These are phyloP conservation scores for Theobroma cacao DNA, from an alignment of 345 rosid species.

Conservation along the genomic window DNA sequence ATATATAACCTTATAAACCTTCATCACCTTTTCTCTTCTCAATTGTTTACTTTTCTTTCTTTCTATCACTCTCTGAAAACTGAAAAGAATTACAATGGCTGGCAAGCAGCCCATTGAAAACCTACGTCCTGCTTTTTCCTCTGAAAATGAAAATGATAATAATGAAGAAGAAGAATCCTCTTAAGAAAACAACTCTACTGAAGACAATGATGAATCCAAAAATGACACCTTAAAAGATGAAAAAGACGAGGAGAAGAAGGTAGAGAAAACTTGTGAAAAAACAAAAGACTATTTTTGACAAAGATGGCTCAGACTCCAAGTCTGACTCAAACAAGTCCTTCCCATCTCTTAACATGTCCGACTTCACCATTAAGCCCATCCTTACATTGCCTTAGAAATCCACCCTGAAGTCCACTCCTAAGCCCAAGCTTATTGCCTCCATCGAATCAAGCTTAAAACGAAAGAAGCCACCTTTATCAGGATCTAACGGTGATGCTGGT, in stretches of 20 bases:
- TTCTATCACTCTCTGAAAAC: not conserved
- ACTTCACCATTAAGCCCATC: constrained; percentile 31
- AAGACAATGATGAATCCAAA: not conserved
- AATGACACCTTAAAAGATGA: constrained; percentile 19
- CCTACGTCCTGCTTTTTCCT: constrained; percentile 33
- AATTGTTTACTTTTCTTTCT: not conserved
- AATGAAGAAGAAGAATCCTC: not conserved
- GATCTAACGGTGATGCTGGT: constrained; percentile 13
- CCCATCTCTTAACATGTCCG: constrained; percentile 23
- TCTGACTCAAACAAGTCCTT: constrained; percentile 31
- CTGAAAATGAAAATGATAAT: constrained; percentile 20
- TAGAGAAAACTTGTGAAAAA: constrained; percentile 6
- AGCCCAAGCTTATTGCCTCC: not conserved
- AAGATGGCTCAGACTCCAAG: constrained; percentile 23
- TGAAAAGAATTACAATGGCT: constrained; percentile 27
- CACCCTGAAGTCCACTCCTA: not conserved
- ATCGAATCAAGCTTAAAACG: not conserved
- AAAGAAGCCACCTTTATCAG: constrained; percentile 11
- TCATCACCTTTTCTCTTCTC: not conserved
- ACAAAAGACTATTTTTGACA: not conserved
- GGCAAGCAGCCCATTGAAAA: constrained; percentile 23
- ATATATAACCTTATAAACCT: not conserved
- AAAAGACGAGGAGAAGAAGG: not conserved
- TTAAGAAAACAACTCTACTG: not conserved
- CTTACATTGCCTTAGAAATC: constrained; percentile 12